Base-by-base conservation (phyloP, 108 stramenopile species). In the Conticribra weissflogii region DNA sequence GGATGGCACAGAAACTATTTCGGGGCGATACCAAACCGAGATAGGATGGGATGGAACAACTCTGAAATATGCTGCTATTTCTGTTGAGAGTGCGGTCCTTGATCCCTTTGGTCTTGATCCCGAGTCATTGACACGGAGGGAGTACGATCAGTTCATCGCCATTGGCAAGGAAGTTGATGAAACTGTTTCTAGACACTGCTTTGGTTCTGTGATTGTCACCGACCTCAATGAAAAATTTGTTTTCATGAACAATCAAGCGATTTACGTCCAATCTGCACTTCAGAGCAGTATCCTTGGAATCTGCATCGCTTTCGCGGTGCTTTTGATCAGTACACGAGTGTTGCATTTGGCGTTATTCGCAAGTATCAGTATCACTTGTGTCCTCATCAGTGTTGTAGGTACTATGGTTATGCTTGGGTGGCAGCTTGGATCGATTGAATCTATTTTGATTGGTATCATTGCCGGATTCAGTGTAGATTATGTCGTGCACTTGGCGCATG, bases 241-340 rank as follows among this genome's bases (percentile, higher is more conserved):
- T 31, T 77, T 85, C 48, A 85, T 85, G 84, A 85, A 85, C 57
- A 85, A 82, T 34, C 84, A 85, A 59, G 30, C 46, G 22, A 74
- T 85, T n/a, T 85, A 81, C 47, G 68, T 78, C 1, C 63, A 64
- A n/a, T 60, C 72, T 8, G 84, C 84, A 8, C 29, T 85, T 3
- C 56, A 53, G n/a, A 75, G 81, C 34, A 58, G 59, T 25, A 52
- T 85, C 27, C 67, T 82, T 52, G 84, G 81, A 49, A 76, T 81
- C 1, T 63, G 19, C 15, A 85, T 85, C 66, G 81, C 81, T 3
- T 85, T 85, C 50, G 53, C 76, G 3, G 84, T 82, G 25, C 71
- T 85, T 21, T 49, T 82, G 52, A 3, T 79, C n/a, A 63, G 68
- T 56, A 85, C 84, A 7, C 66, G 63, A 23, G 70, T 71, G 19